Evolutionary conservation across 1,139 yeast species (phyloP), one percentile per base, ranked within the genome.

Genomic region (Sugiyamaella pinicola): DNA sequence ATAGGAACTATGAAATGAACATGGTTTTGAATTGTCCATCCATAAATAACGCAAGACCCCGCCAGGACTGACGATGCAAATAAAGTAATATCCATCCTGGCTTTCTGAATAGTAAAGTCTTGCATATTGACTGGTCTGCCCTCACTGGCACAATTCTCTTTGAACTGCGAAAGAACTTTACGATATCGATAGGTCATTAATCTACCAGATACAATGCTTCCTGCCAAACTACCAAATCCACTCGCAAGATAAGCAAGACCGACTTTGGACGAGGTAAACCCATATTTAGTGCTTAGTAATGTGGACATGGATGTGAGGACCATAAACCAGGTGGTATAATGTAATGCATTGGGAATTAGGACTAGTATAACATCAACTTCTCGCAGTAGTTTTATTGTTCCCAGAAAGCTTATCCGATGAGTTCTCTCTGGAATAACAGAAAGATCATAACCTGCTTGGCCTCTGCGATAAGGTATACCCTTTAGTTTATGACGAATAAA

Each of bases 291-390:
- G 8, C 79, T 68, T 24, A 87, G 67, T 4, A 77, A 68, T 0
- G 85, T 77, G 0, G 91, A 78, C 53, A 85, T 68, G 0, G 88
- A 78, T 0, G 95, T 85, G 54, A 84, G 75, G 34, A 81, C 74
- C 70, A 84, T 77, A n/a, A 84, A 80, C 90, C 91, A 87, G 2
- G 80, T 70, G 0, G 89, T 75, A 64, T 82, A 86, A 56, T 81
- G 80, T 7, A 87, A 58, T 0, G 87, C 82, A 1, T 81, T 78
- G 0, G 88, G 85, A 2, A 82, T 50, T 17, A 78, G 59, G 17
- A 69, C 56, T 22, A 79, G 59, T 7, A 74, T 52, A 7, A 77
- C 71, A 19, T 73, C 74, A 47, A 59, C 55, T 48, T 69, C 65
- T 17, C 55, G 38, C 10, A 54, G 62, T 58, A 58, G 72, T 53